phyloP scores from a whole-genome alignment of 2,329 filamentous ascomycete species.

The Ceratocystis albifundus region DNA sequence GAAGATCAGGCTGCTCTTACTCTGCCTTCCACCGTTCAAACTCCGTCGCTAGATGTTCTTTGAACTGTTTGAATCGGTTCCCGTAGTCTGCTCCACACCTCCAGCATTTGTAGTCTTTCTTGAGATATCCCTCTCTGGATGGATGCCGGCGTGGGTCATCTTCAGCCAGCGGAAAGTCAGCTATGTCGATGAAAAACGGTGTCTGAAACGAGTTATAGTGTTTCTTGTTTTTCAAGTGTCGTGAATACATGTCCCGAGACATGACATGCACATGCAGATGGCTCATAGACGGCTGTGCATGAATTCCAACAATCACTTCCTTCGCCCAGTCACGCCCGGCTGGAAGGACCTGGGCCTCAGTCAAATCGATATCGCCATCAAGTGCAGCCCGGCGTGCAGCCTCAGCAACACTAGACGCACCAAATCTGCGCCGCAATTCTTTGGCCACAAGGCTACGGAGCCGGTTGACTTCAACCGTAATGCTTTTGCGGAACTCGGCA shows the following conservation, averaged over 20 bases:
- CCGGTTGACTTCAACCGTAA: conserved; percentile 48
- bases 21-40: conserved; percentile 62
- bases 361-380: conserved; percentile 42
- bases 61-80: conserved; percentile 61
- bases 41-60: conserved; percentile 63
- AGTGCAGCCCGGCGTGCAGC: conserved; percentile 54
- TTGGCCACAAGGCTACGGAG: conserved; percentile 56
- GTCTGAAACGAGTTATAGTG: conserved; percentile 92
- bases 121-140: conserved; percentile 46
- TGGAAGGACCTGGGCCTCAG: conserved; percentile 42
- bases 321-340: conserved; percentile 63
- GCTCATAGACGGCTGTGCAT: conserved; percentile 82
- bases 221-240: conserved; percentile 62
- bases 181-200: conserved; percentile 66
- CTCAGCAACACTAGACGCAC: conserved; percentile 52
- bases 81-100: conserved; percentile 64
- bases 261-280: conserved; percentile 86
- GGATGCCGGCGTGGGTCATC: conserved; percentile 54
- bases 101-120: conserved; percentile 67
- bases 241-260: conserved; percentile 64
- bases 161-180: conserved; percentile 62
- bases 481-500: conserved; percentile 51
- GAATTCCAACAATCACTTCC: conserved; percentile 67
- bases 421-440: conserved; percentile 61
- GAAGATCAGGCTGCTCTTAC: conserved; percentile 30